Percentiles rank a stretch among this genome's conserved stretches.
Conservation (phyloP, 2,329 filamentous ascomycete genomes). For the Juglanconis oblonga region DNA sequence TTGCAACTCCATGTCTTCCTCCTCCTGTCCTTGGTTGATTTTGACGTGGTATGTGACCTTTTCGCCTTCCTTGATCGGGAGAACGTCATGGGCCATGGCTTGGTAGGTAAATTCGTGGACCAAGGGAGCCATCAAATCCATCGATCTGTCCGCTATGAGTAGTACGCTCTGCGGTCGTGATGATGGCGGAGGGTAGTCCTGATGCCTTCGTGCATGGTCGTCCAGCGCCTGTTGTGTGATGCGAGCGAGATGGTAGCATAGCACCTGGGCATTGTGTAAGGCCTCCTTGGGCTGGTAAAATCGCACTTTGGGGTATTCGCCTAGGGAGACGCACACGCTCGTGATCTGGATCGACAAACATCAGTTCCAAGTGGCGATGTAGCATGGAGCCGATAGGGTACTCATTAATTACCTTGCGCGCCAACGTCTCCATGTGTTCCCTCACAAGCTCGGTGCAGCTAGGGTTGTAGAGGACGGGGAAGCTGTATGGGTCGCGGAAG, state of each 20-base stretch:
- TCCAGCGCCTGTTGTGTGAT: constrained; percentile 93
- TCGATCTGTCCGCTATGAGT: constrained; percentile 84
- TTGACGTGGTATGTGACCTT: constrained; percentile 82
- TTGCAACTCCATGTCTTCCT: constrained; percentile 86
- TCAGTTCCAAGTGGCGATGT: constrained; percentile 15
- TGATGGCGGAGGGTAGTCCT: constrained; percentile 77
- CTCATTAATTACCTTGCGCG: constrained; percentile 68
- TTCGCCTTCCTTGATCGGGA: constrained; percentile 84
- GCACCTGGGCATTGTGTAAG: constrained; percentile 80
- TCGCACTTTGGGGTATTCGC: constrained; percentile 88
- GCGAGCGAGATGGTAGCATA: constrained; percentile 82
- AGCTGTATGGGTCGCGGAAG: constrained; percentile 94
- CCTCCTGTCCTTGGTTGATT: constrained; percentile 73
- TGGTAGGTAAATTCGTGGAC: constrained; percentile 98
- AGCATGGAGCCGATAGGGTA: background rate
- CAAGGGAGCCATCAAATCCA: constrained; percentile 86
- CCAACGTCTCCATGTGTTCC: constrained; percentile 77
- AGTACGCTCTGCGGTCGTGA: constrained; percentile 78
- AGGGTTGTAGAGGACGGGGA: constrained; percentile 87
- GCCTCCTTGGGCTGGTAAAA: constrained; percentile 78
- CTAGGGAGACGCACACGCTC: constrained; percentile 84
- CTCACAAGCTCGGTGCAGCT: constrained; percentile 81
- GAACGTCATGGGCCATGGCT: constrained; percentile 92
- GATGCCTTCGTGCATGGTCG: constrained; percentile 79
- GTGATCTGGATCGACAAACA: constrained; percentile 57